Base-by-base conservation (phyloP, 495 filamentous ascomycete species). In the Lasiosphaeriaceae sp. region DNA sequence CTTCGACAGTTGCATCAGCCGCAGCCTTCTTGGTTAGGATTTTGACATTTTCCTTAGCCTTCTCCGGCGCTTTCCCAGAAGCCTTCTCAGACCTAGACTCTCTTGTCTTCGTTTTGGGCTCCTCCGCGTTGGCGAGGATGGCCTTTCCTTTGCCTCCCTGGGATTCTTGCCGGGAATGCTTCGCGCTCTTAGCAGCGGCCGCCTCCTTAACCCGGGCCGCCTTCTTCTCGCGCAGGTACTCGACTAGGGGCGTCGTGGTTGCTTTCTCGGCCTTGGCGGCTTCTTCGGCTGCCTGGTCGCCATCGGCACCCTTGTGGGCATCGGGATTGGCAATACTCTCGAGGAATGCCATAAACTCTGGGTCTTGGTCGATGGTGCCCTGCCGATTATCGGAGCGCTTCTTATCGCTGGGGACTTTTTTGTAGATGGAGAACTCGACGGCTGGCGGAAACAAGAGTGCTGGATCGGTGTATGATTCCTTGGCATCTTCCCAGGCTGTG, bases 291-390 rank as follows among this genome's bases (percentile, higher is more conserved):
- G 74, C 70, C 35, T 87, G 86, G 2, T 81, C 74, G 8, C 74
- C 58, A 3, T 67, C 74, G 23, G 66, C 68, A 11, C 75, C 72
- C 35, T 77, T 80, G 16, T 72, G 45, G 4, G 67, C 72, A 26
- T 88, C 81, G 0, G 91, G 91, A 50, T 89, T 87, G 2, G 92
- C 94, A 9, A 96, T 80, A 48, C 83, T 86, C 69, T 95, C 89
- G 7, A 98, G 82, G 65, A 97, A 98, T 20, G 82, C 82, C 72
- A 96, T 95, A 60, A 97, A 97, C 55, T 97, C 94, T 0, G 87
- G 84, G 67, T 98, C 94, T 63, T 93, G 90, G 61, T 98, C 94
- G 56, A 98, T 97, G 5, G 90, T 95, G 44, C 95, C 94, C 68
- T 96, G 90, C 3, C 93, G 86, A 56, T 82, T 82, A 77, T 98